Conservation (phyloP, 768 basidiomycete species). For the Boletus reticulatus region DNA sequence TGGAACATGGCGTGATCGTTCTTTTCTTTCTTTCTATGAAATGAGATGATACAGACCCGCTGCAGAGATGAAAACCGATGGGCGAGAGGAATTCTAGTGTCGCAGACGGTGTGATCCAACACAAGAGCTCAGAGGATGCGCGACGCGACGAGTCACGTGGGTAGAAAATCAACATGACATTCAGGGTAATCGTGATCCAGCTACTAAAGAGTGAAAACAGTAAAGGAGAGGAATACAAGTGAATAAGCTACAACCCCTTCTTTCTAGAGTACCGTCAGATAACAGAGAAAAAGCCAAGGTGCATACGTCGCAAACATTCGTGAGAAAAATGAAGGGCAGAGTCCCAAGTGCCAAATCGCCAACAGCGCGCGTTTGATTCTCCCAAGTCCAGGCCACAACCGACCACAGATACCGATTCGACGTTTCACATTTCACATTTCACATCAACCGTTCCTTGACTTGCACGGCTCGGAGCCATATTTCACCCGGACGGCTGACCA, state of each 20-base stretch:
- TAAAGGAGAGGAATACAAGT: conserved; percentile 19
- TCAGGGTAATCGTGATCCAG: background rate
- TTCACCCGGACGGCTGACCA: conserved; percentile 23
- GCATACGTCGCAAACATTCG: conserved; percentile 5
- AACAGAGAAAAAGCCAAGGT: background rate
- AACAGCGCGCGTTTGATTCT: background rate
- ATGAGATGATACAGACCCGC: conserved; percentile 27
- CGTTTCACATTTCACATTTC: conserved; percentile 11
- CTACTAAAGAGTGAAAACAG: conserved; percentile 11
- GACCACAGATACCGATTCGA: background rate
- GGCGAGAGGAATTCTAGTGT: conserved; percentile 1
- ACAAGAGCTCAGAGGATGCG: background rate
- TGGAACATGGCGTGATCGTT: conserved; percentile 6
- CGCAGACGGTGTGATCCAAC: no score
- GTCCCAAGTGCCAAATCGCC: conserved; percentile 7
- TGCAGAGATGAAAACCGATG: conserved; percentile 12
- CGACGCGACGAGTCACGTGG: conserved; percentile 27
- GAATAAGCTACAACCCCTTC: conserved; percentile 13
- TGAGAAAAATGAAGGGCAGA: background rate
- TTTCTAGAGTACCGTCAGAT: conserved; percentile 12
- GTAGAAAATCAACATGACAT: conserved; percentile 23
- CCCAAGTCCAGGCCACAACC: background rate
- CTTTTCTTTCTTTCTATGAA: background rate
- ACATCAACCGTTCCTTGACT: conserved; percentile 61
- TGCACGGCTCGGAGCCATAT: conserved; percentile 48